phyloP scores from a whole-genome alignment of 2,329 filamentous ascomycete genomes.

The Thermothelomyces thermophilus region DNA sequence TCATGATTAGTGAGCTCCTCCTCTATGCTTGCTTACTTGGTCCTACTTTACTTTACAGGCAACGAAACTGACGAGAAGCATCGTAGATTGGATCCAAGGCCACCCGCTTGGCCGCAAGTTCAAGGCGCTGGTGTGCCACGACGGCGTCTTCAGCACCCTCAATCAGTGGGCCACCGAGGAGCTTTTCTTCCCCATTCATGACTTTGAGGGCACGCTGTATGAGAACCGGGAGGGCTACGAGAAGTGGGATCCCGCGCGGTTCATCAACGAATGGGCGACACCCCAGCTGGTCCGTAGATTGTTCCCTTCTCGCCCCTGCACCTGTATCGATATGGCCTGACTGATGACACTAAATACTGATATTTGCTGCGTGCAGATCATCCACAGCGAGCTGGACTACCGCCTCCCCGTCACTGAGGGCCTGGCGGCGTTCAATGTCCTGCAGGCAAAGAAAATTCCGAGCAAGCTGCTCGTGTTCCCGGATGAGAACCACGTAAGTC shows the following conservation, averaged over 20 bases:
- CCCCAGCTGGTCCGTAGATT: slow-evolving; percentile 62
- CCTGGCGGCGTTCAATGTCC: slow-evolving; percentile 74
- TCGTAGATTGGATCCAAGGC: slow-evolving; percentile 85
- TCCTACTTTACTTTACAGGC: not conserved
- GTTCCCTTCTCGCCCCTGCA: not conserved
- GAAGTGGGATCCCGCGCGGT: slow-evolving; percentile 61
- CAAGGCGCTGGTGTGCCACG: slow-evolving; percentile 82
- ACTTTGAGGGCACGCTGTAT: slow-evolving; percentile 57
- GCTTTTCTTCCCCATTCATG: slow-evolving; percentile 64
- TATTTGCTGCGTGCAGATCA: slow-evolving; percentile 34
- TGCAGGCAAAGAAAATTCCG: slow-evolving; percentile 68
- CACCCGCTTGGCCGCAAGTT: slow-evolving; percentile 76
- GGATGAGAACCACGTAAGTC: slow-evolving; percentile 56
- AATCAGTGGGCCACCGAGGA: slow-evolving; percentile 60
- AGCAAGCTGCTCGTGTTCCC: slow-evolving; percentile 77
- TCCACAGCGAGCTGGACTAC: slow-evolving; percentile 89
- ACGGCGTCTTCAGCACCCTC: slow-evolving; percentile 72
- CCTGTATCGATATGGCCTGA: too few relatives aligned
- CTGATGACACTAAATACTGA: too few relatives aligned
- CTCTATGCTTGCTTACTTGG: not conserved
- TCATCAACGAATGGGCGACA: slow-evolving; percentile 68
- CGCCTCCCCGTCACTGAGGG: slow-evolving; percentile 80
- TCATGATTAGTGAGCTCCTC: slow-evolving; percentile 58
- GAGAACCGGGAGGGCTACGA: slow-evolving; percentile 58
- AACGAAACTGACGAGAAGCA: too few relatives aligned